These are phyloP conservation scores for Nannochloris sp. DNA, from an alignment of 139 green algal genomes.

Conservation along the genomic window DNA sequence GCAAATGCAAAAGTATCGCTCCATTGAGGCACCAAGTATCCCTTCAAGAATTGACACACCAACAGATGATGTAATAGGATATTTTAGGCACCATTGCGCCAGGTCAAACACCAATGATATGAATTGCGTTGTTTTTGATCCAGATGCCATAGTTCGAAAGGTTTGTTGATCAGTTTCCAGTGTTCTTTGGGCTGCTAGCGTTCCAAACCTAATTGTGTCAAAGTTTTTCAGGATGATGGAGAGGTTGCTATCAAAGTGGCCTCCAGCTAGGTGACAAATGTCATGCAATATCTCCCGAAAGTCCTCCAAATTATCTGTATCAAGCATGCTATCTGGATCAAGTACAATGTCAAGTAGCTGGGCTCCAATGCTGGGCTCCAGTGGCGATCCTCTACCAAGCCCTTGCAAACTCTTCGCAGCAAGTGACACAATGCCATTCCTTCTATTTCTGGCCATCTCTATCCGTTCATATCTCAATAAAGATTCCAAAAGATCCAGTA, in stretches of 20 bases:
- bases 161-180: not conserved
- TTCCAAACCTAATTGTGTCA: constrained; percentile 18
- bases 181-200: constrained; percentile 11
- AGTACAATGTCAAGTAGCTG: constrained; percentile 23
- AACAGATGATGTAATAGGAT: no score
- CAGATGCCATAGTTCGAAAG: no score
- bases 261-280: not conserved
- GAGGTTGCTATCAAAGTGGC: not conserved
- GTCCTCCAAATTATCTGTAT: constrained; percentile 13
- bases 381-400: not conserved
- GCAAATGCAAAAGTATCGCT: no score
- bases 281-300: constrained; percentile 12
- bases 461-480: no score
- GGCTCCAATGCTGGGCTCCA: not conserved
- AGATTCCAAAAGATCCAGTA: no score
- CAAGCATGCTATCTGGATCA: constrained; percentile 21
- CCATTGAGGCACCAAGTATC: no score
- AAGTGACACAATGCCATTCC: not conserved
- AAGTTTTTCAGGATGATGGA: constrained; percentile 15
- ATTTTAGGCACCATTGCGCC: no score
- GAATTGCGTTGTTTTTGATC: no score
- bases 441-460: not conserved
- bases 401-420: not conserved
- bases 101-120: no score
- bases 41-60: no score